Evolutionary conservation across 78 protist species (phyloP).

Genomic region (Bigelowiella natans): DNA sequence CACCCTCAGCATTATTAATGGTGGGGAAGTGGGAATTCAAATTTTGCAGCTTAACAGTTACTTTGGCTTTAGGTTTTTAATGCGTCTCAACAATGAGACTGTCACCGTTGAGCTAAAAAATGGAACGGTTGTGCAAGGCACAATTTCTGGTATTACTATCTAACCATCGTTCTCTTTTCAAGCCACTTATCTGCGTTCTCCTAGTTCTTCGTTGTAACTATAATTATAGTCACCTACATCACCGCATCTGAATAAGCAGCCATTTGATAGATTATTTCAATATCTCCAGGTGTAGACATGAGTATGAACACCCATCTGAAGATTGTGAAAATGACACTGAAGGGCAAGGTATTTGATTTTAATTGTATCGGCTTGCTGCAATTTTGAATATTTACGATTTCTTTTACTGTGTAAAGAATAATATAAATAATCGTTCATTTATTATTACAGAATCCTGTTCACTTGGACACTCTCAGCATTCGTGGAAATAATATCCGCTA

Average conservation of each 20-base stretch:
- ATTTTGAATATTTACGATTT: too few species aligned
- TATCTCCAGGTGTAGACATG: constrained; percentile 70
- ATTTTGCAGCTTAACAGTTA: not conserved
- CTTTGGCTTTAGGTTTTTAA: constrained; percentile 54
- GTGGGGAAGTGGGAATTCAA: not conserved
- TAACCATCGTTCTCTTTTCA: not conserved
- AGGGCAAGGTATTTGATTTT: constrained; percentile 25
- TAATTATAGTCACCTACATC: not conserved
- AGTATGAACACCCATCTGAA: constrained; percentile 90
- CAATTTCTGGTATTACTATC: constrained; percentile 34
- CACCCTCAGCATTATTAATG: not conserved
- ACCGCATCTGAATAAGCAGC: not conserved
- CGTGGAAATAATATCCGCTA: constrained; percentile 94
- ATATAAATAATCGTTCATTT: not conserved
- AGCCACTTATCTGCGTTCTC: too few species aligned
- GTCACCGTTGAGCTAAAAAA: constrained; percentile 94
- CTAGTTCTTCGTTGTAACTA: too few species aligned
- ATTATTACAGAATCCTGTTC: constrained; percentile 62
- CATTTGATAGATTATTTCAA: not conserved
- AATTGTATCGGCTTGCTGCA: not conserved
- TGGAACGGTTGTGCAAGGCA: constrained; percentile 89
- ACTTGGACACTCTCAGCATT: constrained; percentile 70
- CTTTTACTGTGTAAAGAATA: too few species aligned
- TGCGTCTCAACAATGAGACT: constrained; percentile 82
- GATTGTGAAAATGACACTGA: constrained; percentile 75